Percentiles rank a stretch among this genome's conserved stretches.
phyloP scores from a whole-genome alignment of 1,139 yeast species.

The Cylindricascospora bacillispora region DNA sequence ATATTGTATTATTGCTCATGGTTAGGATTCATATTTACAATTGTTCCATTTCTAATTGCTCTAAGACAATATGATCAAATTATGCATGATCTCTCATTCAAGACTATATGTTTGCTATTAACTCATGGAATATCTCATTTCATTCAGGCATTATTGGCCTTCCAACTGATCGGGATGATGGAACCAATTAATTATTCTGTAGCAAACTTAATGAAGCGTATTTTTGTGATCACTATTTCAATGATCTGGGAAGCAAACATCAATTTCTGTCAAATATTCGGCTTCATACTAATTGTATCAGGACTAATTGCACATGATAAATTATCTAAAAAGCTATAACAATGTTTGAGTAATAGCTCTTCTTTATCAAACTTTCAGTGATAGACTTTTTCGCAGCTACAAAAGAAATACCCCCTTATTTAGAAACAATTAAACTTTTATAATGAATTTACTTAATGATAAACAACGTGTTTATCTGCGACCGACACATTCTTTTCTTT shows the following conservation, averaged over 20 bases:
- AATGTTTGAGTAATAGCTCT: too few relatives aligned
- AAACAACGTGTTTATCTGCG: too few relatives aligned
- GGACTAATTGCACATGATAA: constrained; percentile 56
- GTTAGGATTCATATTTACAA: constrained; percentile 64
- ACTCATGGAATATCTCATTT: constrained; percentile 74
- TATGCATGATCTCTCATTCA: constrained; percentile 25
- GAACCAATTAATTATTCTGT: constrained; percentile 86
- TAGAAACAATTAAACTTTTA: too few relatives aligned
- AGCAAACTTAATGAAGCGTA: constrained; percentile 79
- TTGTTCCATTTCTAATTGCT: constrained; percentile 53
- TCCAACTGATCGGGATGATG: constrained; percentile 74
- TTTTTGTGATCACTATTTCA: constrained; percentile 71
- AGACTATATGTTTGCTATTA: constrained; percentile 30
- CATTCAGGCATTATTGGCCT: constrained; percentile 74
- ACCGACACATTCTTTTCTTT: too few relatives aligned
- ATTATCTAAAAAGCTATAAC: too few relatives aligned
- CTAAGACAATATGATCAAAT: constrained; percentile 22
- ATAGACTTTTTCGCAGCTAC: too few relatives aligned
- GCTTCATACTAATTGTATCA: constrained; percentile 52
- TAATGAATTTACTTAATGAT: too few relatives aligned
- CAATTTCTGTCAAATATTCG: constrained; percentile 49
- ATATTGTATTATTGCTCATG: constrained; percentile 74
- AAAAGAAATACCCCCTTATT: too few relatives aligned
- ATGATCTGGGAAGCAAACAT: constrained; percentile 67
- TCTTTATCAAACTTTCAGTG: too few relatives aligned